phyloP scores from a whole-genome alignment of 2,329 filamentous ascomycete genomes.

The Diaporthe eres region DNA sequence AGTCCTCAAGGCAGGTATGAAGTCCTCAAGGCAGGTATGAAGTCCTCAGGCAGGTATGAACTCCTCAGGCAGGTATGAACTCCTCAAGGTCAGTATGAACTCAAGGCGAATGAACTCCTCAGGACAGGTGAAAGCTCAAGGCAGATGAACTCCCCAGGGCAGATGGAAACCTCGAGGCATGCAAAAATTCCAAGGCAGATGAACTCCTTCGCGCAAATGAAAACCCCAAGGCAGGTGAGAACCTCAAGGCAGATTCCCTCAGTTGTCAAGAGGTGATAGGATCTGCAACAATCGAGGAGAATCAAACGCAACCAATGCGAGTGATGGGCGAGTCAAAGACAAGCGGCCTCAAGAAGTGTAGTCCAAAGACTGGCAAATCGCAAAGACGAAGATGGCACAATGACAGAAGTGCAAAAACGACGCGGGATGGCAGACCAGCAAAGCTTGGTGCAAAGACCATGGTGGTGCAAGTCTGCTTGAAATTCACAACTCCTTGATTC shows the following conservation, averaged over 20 bases:
- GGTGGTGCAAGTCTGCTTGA: not conserved
- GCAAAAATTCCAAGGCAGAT: not conserved
- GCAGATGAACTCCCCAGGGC: not conserved
- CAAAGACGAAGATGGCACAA: not conserved
- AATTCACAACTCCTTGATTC: not conserved
- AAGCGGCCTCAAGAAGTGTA: not conserved
- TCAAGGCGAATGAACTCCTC: no score
- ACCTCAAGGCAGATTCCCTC: not conserved
- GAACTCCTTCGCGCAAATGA: no score
- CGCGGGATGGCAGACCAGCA: not conserved
- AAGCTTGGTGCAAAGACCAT: not conserved
- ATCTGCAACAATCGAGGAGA: not conserved
- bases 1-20: not conserved
- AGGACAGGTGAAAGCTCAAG: not conserved
- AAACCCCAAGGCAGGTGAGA: not conserved
- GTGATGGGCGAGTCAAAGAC: no score
- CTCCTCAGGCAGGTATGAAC: no score
- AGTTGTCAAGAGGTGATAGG: no score
- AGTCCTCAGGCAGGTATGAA: no score
- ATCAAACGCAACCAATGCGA: not conserved
- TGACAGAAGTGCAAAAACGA: not conserved
- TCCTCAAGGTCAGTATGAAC: no score
- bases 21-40: not conserved
- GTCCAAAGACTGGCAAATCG: not conserved
- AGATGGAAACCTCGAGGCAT: not conserved